phyloP scores from a whole-genome alignment of 352 stramenopile genomes.

The Phytophthora aleatoria region DNA sequence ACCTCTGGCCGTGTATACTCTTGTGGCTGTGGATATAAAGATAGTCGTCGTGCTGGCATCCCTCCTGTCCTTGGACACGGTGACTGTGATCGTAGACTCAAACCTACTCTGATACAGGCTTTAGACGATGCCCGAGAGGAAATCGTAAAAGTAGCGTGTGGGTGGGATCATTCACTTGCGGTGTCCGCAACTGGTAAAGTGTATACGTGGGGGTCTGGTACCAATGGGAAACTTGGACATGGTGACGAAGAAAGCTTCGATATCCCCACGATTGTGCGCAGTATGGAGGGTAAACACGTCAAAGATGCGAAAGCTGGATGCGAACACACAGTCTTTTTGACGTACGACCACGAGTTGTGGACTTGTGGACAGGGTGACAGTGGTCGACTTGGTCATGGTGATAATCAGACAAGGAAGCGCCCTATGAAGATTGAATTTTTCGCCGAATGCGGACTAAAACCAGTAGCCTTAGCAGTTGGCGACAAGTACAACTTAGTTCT shows the following conservation, averaged over 20 bases:
- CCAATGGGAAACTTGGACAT: conserved; percentile 85
- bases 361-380: conserved; percentile 87
- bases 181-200: conserved; percentile 58
- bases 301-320: conserved; percentile 81
- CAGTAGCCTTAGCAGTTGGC: conserved; percentile 79
- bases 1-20: conserved; percentile 71
- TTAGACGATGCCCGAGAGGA: conserved; percentile 66
- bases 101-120: conserved; percentile 53
- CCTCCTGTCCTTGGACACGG: conserved; percentile 82
- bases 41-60: conserved; percentile 77
- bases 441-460: conserved; percentile 45
- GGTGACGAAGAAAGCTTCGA: conserved; percentile 83
- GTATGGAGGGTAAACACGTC: conserved; percentile 53
- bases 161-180: conserved; percentile 85
- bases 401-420: conserved; percentile 63
- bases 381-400: conserved; percentile 73
- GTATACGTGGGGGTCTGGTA: conserved; percentile 82
- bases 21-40: conserved; percentile 84
- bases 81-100: conserved; percentile 68
- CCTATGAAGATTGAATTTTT: conserved; percentile 70
- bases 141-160: conserved; percentile 68
- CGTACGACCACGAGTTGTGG: conserved; percentile 64
- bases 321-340: conserved; percentile 77
- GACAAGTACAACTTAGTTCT: conserved; percentile 90
- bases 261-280: conserved; percentile 54